phyloP scores from a whole-genome alignment of 2,329 filamentous ascomycete genomes.

The Colletotrichum sp. region DNA sequence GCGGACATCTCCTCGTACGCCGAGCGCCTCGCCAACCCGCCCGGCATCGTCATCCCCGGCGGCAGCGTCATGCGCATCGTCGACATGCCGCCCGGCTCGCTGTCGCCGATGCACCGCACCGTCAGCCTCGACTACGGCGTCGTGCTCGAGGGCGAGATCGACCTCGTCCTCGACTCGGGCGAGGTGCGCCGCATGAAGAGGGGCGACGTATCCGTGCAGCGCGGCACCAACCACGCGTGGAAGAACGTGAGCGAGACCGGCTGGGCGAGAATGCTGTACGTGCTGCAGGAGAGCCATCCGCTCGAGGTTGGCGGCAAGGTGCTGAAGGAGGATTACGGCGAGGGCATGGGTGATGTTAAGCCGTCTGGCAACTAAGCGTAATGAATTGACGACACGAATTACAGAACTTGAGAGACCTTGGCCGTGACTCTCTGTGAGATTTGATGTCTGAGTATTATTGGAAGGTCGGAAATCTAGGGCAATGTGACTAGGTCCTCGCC shows the following conservation, averaged over 20 bases:
- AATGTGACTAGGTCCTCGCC: too few relatives aligned
- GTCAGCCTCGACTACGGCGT: constrained; percentile 61
- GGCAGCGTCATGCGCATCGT: constrained; percentile 53
- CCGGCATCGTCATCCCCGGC: constrained; percentile 32
- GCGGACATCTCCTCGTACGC: constrained; percentile 28
- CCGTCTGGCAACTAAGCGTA: not conserved
- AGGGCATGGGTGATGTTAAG: constrained; percentile 23
- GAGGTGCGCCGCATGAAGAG: constrained; percentile 48
- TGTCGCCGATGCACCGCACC: constrained; percentile 55
- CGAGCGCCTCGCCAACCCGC: constrained; percentile 22
- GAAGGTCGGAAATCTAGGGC: too few relatives aligned
- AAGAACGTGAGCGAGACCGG: constrained; percentile 46
- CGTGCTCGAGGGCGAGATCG: constrained; percentile 58
- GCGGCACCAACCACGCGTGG: constrained; percentile 62
- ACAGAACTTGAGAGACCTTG: not conserved
- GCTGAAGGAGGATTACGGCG: constrained; percentile 22
- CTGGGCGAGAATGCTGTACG: constrained; percentile 50
- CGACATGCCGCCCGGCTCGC: constrained; percentile 46
- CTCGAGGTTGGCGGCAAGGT: constrained; percentile 9
- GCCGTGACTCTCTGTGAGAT: not conserved
- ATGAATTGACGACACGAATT: not conserved
- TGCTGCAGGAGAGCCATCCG: constrained; percentile 32
- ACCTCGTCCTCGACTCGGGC: constrained; percentile 57
- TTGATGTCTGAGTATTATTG: fast-evolving
- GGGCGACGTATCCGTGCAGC: constrained; percentile 61